Evolutionary conservation across 2,329 filamentous ascomycete species (phyloP).

Genomic region (Botrytis tulipae): DNA sequence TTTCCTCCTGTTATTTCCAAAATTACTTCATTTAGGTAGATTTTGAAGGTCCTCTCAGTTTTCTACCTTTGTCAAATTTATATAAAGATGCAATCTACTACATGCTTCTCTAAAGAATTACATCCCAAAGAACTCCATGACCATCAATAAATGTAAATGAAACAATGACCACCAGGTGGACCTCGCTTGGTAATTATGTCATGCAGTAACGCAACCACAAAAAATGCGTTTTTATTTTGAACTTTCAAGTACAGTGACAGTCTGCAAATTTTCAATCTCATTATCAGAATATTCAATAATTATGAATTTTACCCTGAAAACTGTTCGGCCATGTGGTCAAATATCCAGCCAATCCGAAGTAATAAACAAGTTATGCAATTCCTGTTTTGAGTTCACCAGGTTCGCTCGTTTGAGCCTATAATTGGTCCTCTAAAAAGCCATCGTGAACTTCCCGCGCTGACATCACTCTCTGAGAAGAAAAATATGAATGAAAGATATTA

Average conservation of each 20-base stretch:
- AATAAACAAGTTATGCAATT: neutral
- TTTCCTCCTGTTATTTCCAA: neutral
- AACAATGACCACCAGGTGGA: no score
- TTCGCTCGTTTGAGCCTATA: neutral
- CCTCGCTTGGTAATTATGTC: neutral
- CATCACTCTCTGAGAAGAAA: neutral
- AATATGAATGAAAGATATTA: neutral
- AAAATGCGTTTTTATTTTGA: no score
- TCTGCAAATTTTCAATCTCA: no score
- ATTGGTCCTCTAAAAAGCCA: neutral
- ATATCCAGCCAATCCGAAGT: neutral
- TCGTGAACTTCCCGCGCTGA: neutral
- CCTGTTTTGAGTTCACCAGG: constrained; percentile 1
- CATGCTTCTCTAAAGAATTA: neutral
- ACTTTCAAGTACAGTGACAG: no score
- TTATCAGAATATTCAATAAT: neutral
- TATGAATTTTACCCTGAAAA: neutral
- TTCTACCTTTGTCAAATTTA: neutral
- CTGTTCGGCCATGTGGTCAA: neutral
- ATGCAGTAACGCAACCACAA: neutral
- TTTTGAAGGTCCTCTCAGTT: accelerated
- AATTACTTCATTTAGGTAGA: accelerated
- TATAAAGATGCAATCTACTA: accelerated
- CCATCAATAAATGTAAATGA: accelerated
- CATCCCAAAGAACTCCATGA: no score